Evolutionary conservation across 805 yeast species (phyloP), one percentile per base, ranked within the genome.

Genomic region (Brettanomyces bruxellensis): DNA sequence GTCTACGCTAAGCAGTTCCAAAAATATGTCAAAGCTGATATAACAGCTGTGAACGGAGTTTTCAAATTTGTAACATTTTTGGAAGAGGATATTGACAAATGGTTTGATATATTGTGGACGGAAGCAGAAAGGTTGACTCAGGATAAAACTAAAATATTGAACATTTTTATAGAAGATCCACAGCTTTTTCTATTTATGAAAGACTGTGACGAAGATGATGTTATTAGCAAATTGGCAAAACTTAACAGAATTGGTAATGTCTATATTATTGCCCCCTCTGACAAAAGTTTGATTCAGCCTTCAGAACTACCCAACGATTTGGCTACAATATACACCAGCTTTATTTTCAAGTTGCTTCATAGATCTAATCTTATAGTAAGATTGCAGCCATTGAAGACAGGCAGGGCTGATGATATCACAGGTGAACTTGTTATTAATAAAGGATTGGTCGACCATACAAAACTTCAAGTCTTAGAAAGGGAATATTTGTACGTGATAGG

Each of bases 391-490:
- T 65, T 88, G 49, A 70, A 75, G 3, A 86, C 95, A 0, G 95
- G 95, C 0, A 71, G 87, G 54, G 95, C 96, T 0, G 77, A 75
- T 40, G 96, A 88, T 58, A 75, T 86, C 3, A 83, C 95, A 0
- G 96, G 96, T 1, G 70, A 81, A 4, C 57, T 88, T 38, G 69
- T 76, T 0, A 70, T 88, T 0, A 63, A 81, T 0, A 67, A 65
- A 43, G 95, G 95, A 0, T 22, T 25, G 5, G 12, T 42, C 8
- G 51, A 52, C 1, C 41, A 34, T 5, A 50, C 44, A 0, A 32
- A 48, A 0, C 40, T 56, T 0, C 52, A 53, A 2, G 70, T 79
- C 0, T 51, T 60, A 3, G 91, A 85, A 56, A 78, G 71, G 51
- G 87, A 83, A 53, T 83, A 82, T 56, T 65, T 82, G 28, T 85